phyloP scores from a whole-genome alignment of 768 basidiomycete species.

The Rhodotorula paludigena region DNA sequence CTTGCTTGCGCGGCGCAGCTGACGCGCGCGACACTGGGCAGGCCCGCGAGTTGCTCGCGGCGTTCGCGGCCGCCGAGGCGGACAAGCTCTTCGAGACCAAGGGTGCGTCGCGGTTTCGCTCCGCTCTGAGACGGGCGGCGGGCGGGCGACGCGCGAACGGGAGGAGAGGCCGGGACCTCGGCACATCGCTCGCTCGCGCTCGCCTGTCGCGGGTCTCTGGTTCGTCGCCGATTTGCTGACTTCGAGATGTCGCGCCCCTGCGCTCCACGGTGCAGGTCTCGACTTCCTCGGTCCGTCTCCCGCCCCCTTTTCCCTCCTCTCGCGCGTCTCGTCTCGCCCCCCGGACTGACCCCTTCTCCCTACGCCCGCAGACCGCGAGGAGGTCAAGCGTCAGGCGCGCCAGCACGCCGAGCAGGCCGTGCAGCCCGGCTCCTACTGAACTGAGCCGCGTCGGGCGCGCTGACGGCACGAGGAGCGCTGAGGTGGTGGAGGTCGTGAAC shows the following conservation, averaged over 20 bases:
- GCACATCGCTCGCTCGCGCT: too few relatives aligned
- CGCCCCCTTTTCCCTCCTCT: too few relatives aligned
- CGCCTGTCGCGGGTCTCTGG: too few relatives aligned
- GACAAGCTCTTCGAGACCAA: slow-evolving; percentile 47
- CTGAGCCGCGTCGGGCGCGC: not conserved
- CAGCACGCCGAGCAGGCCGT: slow-evolving; percentile 9
- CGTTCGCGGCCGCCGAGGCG: slow-evolving; percentile 48
- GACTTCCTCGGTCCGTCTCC: not conserved
- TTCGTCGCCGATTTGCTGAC: too few relatives aligned
- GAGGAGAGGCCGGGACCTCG: too few relatives aligned
- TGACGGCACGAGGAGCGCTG: not conserved
- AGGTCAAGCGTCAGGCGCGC: slow-evolving; percentile 41
- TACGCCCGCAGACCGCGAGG: slow-evolving; percentile 28
- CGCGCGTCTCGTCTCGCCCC: too few relatives aligned
- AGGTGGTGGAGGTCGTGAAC: too few relatives aligned
- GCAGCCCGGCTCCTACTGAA: not conserved
- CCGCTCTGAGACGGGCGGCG: not conserved
- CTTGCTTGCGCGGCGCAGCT: too few relatives aligned
- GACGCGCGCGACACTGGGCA: not conserved
- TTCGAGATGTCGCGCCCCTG: not conserved
- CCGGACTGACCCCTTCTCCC: too few relatives aligned
- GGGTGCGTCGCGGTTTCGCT: not conserved
- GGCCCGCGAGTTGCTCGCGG: slow-evolving; percentile 48
- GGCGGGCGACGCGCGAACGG: not conserved
- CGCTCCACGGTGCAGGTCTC: not conserved